These are phyloP conservation scores for Bathelium albidoporum DNA, from an alignment of 495 filamentous ascomycete species.

Conservation along the genomic window DNA sequence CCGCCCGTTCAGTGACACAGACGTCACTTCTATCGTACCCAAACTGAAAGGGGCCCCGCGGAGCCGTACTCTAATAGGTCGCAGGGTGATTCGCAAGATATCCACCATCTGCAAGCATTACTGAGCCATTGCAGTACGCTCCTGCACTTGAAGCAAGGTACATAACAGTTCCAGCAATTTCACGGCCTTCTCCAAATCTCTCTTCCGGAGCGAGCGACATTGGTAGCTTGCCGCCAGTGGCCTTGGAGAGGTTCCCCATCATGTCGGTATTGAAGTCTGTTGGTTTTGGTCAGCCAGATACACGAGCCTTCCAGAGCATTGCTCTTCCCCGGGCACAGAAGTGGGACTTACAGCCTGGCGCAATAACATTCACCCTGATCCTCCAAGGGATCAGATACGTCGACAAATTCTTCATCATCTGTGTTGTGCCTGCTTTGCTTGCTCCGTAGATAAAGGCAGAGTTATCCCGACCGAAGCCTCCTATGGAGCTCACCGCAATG, in stretches of 20 bases:
- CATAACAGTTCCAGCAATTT: constrained; percentile 30
- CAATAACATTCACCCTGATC: constrained; percentile 22
- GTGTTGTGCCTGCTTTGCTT: constrained; percentile 25
- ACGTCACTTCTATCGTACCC: not conserved
- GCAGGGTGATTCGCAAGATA: constrained; percentile 23
- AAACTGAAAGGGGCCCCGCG: not conserved
- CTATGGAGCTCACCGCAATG: constrained; percentile 27
- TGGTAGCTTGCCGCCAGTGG: constrained; percentile 14
- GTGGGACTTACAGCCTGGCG: constrained; percentile 18
- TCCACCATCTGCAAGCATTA: constrained; percentile 31
- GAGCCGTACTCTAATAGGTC: constrained; percentile 19
- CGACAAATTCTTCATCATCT: constrained; percentile 29
- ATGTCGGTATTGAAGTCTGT: not conserved
- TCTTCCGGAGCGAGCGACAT: constrained; percentile 16
- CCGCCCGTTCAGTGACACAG: not conserved
- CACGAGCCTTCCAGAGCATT: not conserved
- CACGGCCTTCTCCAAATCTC: constrained; percentile 24
- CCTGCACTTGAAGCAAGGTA: constrained; percentile 27
- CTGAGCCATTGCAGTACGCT: constrained; percentile 28
- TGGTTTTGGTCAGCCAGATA: not conserved
- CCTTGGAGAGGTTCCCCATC: not conserved
- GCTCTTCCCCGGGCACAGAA: not conserved
- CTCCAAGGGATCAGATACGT: constrained; percentile 26
- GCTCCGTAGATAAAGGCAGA: constrained; percentile 18
- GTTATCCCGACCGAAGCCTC: constrained; percentile 18